phyloP scores from a whole-genome alignment of 2,329 filamentous ascomycete species.

The Aciculosporium take region DNA sequence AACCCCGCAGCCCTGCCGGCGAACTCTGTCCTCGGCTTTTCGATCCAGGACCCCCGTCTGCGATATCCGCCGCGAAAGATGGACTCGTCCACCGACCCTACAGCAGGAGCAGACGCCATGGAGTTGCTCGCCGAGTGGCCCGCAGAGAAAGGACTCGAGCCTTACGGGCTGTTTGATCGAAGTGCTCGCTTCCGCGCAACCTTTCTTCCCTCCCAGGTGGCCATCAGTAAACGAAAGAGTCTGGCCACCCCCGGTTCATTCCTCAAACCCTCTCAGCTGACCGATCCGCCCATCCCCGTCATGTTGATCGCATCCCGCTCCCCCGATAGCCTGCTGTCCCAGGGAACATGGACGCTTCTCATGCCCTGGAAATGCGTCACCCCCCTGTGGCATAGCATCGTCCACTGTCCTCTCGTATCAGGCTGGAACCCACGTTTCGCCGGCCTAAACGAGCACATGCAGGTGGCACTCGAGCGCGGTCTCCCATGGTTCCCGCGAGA shows the following conservation, averaged over 20 bases:
- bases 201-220: conserved; percentile 58
- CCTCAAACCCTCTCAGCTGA: conserved; percentile 35
- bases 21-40: conserved; percentile 58
- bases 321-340: conserved; percentile 30
- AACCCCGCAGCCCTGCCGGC: conserved; percentile 56
- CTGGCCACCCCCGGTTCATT: conserved; percentile 46
- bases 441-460: conserved; percentile 63
- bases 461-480: conserved; percentile 68
- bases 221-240: conserved; percentile 63
- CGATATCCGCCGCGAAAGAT: conserved; percentile 55
- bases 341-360: conserved; percentile 69
- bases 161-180: conserved; percentile 52
- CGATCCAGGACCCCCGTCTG: conserved; percentile 65
- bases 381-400: conserved; percentile 72
- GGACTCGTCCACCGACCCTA: conserved; percentile 24
- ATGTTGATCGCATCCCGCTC: conserved; percentile 50
- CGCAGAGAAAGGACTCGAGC: conserved; percentile 35
- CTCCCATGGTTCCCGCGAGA: conserved; percentile 79
- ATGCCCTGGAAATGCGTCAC: conserved; percentile 83
- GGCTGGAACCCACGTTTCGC: conserved; percentile 74
- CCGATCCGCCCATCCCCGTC: conserved; percentile 66
- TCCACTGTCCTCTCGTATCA: conserved; percentile 66
- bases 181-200: conserved; percentile 49
- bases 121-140: conserved; percentile 55
- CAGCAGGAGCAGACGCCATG: conserved; percentile 31